A percentile compares a stretch with the other conserved stretches of the same genome.
Conservation (phyloP, 441 rosid genomes). For the Raphanus hybrid region DNA sequence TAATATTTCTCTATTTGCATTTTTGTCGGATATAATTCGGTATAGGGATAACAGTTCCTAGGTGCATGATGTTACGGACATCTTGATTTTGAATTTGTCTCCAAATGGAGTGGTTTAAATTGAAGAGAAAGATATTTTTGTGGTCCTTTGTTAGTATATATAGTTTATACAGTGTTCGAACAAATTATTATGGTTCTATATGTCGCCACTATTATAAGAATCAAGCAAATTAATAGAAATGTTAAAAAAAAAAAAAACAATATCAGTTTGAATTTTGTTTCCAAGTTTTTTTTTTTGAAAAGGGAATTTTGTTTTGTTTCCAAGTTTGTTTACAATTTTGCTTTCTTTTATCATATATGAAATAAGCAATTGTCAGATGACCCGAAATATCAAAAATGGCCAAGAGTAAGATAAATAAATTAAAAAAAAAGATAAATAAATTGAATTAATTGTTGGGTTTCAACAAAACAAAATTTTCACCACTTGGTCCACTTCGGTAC, state of each 20-base stretch:
- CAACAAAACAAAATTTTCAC: background rate
- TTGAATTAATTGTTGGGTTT: background rate
- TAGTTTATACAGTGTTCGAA: constrained; percentile 2
- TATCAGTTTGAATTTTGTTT: background rate
- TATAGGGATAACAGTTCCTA: constrained; percentile 24
- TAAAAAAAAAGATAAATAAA: background rate
- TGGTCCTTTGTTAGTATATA: constrained; percentile 15
- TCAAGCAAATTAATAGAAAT: background rate
- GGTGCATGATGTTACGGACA: constrained; percentile 25
- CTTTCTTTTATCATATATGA: background rate
- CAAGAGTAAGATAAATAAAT: background rate
- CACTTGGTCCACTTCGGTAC: background rate
- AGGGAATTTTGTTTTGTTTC: too few species aligned
- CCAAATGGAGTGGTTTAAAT: constrained; percentile 30
- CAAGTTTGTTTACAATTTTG: background rate
- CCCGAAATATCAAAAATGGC: background rate
- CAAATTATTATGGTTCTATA: background rate
- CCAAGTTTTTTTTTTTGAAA: too few species aligned
- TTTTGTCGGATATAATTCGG: constrained; percentile 29
- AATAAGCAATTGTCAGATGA: background rate
- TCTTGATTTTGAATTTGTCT: constrained; percentile 35
- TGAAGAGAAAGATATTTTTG: constrained; percentile 24
- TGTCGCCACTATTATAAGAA: background rate
- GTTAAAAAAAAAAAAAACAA: background rate
- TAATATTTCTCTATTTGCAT: constrained; percentile 14